These are phyloP conservation scores for Backusella liffmaniae DNA, from an alignment of 192 early-diverging fungal species.

Conservation along the genomic window DNA sequence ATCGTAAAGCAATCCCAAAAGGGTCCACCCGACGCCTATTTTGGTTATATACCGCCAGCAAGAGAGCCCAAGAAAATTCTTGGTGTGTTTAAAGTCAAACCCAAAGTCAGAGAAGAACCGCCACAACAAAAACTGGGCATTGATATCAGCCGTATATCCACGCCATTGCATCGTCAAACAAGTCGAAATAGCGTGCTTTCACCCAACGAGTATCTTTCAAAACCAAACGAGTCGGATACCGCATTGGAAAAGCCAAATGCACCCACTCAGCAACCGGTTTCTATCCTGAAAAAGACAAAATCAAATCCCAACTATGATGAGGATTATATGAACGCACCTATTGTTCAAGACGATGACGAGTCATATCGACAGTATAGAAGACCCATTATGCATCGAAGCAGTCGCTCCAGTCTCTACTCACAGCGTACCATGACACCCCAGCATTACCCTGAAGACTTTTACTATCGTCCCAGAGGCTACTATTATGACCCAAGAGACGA, in stretches of 20 bases:
- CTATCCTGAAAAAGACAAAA: conserved; percentile 9
- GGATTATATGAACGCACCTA: not conserved
- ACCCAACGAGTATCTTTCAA: not conserved
- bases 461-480: not conserved
- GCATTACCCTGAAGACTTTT: not conserved
- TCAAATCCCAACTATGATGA: not conserved
- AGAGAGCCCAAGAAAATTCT: conserved; percentile 7
- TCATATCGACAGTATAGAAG: not conserved
- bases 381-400: not conserved
- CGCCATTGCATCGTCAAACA: not conserved
- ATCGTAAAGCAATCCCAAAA: conserved; percentile 29
- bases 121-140: not conserved
- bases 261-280: not conserved
- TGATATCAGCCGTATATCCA: not conserved
- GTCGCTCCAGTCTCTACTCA: not conserved
- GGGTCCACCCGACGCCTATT: conserved; percentile 23
- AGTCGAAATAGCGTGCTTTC: not conserved
- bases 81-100: conserved; percentile 15
- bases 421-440: not conserved
- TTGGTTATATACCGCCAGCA: conserved; percentile 15
- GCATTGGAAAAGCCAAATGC: not conserved
- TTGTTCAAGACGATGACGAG: not conserved
- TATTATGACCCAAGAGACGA: not conserved
- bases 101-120: not conserved
- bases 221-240: not conserved